phyloP scores from a whole-genome alignment of 306 rosid genomes.

The Abrus precatorius region DNA sequence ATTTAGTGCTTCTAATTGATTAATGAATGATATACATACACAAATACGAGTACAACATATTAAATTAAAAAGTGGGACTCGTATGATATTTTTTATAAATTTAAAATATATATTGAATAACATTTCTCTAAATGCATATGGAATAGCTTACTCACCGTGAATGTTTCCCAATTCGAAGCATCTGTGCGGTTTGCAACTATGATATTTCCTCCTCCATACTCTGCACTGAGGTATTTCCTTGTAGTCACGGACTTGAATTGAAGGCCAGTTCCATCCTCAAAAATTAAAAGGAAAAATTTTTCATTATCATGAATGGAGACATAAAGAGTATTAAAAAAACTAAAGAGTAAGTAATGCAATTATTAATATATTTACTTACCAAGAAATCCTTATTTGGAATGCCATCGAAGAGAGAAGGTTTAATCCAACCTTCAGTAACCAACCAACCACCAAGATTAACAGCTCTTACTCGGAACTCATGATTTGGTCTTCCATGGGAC shows the following conservation, averaged over 20 bases:
- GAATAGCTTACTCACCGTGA: constrained; percentile 48
- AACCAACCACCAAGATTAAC: constrained; percentile 90
- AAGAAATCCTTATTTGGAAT: constrained; percentile 81
- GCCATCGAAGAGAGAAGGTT: constrained; percentile 83
- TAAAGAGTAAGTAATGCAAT: not conserved
- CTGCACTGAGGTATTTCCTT: constrained; percentile 66
- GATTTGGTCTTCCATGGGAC: constrained; percentile 41
- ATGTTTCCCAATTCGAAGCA: constrained; percentile 83
- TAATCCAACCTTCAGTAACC: constrained; percentile 89
- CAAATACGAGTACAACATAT: too few relatives aligned
- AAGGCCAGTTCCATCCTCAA: constrained; percentile 75
- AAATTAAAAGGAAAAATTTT: not conserved
- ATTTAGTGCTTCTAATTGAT: too few relatives aligned
- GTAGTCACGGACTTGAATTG: constrained; percentile 74
- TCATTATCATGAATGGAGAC: not conserved
- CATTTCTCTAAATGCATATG: too few relatives aligned
- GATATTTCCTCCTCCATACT: constrained; percentile 75
- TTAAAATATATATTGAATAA: too few relatives aligned
- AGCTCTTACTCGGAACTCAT: constrained; percentile 53
- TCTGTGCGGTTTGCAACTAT: constrained; percentile 74
- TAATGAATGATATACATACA: too few relatives aligned
- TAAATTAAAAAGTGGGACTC: too few relatives aligned
- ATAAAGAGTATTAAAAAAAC: not conserved
- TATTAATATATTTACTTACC: constrained; percentile 33
- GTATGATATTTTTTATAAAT: too few relatives aligned